Percentiles rank a stretch among this genome's conserved stretches.
Evolutionary conservation across 2,329 filamentous ascomycete genomes (phyloP).

Genomic region (Cladosporium cucumerinum): DNA sequence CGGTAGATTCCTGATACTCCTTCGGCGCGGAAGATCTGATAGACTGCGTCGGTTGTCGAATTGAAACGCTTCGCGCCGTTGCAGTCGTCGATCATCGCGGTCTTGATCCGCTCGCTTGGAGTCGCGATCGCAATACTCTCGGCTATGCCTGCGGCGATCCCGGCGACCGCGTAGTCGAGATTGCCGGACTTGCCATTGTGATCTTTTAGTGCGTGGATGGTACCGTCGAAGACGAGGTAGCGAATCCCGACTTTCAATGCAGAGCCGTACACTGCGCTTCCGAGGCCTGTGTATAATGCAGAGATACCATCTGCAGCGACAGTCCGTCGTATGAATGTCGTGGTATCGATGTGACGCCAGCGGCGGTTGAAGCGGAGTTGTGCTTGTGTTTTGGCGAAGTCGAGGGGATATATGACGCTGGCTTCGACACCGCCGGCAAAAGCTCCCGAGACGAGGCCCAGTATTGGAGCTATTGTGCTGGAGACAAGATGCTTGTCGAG

Average conservation of each 20-base stretch:
- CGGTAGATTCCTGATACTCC: conserved; percentile 45
- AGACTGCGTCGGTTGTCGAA: conserved; percentile 14
- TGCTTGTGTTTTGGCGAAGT: conserved; percentile 35
- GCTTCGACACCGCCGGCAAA: conserved; percentile 54
- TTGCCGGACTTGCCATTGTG: conserved; percentile 26
- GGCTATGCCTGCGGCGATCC: conserved; percentile 27
- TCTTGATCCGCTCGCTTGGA: conserved; percentile 31
- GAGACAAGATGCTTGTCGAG: neutral
- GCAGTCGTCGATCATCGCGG: conserved; percentile 29
- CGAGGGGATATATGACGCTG: conserved; percentile 43
- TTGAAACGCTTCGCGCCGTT: conserved; percentile 16
- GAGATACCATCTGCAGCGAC: conserved; percentile 22
- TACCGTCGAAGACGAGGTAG: conserved; percentile 31
- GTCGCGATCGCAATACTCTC: conserved; percentile 32
- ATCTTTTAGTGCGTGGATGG: conserved; percentile 26
- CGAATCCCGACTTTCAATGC: conserved; percentile 34
- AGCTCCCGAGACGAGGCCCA: conserved; percentile 51
- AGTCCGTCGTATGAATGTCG: conserved; percentile 24
- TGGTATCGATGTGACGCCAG: conserved; percentile 21
- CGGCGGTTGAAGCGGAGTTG: conserved; percentile 26
- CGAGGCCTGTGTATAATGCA: conserved; percentile 32
- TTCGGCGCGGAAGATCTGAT: conserved; percentile 36
- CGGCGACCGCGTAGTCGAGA: conserved; percentile 26
- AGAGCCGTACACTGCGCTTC: conserved; percentile 29
- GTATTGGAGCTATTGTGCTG: conserved; percentile 22